These are phyloP conservation scores for Aspergillus chevalieri DNA, from an alignment of 2,329 filamentous ascomycete species.

Conservation along the genomic window DNA sequence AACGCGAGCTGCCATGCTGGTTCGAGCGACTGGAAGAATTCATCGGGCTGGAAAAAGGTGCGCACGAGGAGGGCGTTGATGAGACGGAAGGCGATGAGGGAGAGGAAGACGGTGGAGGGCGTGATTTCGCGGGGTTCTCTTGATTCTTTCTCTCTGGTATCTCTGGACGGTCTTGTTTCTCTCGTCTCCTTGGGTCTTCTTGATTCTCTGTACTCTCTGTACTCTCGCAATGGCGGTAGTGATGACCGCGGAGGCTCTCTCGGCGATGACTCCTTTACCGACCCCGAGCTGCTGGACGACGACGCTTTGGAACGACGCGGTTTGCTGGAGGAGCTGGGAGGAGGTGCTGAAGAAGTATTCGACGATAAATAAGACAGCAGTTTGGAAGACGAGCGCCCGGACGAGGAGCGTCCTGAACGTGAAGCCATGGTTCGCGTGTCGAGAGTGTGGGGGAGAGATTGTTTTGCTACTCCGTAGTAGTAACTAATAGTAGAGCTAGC, in stretches of 20 bases:
- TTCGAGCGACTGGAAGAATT: constrained; percentile 93
- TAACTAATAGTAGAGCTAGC: constrained; percentile 8
- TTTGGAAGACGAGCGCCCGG: too few relatives aligned
- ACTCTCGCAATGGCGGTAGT: too few relatives aligned
- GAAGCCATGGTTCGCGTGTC: too few relatives aligned
- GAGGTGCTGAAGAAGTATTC: too few relatives aligned
- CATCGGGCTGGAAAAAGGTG: constrained; percentile 97
- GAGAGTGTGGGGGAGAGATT: too few relatives aligned
- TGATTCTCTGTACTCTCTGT: too few relatives aligned
- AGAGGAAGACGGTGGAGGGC: constrained; percentile 28
- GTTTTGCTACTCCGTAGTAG: constrained; percentile 24
- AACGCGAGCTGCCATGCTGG: constrained; percentile 89
- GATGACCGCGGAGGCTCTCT: constrained; percentile 1
- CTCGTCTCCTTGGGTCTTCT: neutral
- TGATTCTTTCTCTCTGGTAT: too few relatives aligned
- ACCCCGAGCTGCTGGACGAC: too few relatives aligned
- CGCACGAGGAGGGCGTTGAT: constrained; percentile 70
- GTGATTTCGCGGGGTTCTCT: too few relatives aligned
- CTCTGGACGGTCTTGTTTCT: constrained; percentile 1
- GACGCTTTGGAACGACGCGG: constrained; percentile 13
- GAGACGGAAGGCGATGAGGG: constrained; percentile 62
- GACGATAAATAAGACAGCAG: constrained; percentile 16
- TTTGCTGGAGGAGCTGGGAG: constrained; percentile 16
- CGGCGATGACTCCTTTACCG: neutral
- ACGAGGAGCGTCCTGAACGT: too few relatives aligned